Evolutionary conservation across 2,329 filamentous ascomycete genomes (phyloP).

Genomic region (Curvularia sp.): DNA sequence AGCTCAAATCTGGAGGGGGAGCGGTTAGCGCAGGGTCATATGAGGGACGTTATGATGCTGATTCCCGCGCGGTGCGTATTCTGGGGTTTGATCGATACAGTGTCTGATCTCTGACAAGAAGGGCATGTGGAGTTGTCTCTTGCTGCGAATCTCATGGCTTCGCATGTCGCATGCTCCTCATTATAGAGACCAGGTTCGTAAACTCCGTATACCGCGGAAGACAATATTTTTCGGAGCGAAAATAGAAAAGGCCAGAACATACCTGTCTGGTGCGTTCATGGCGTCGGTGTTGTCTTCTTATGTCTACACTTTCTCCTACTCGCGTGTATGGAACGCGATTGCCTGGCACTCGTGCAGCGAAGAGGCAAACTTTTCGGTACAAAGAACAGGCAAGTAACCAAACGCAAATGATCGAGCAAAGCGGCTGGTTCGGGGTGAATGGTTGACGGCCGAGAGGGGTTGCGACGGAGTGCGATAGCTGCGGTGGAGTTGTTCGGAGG

Average conservation of each 20-base stretch:
- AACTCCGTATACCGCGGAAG: constrained; percentile 14
- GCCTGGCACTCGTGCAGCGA: constrained; percentile 8
- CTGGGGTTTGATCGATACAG: neutral
- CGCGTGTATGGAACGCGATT: neutral
- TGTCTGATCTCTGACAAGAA: neutral
- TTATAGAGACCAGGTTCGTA: neutral
- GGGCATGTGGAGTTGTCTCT: neutral
- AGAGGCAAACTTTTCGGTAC: constrained; percentile 1
- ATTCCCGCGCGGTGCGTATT: neutral
- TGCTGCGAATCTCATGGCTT: neutral
- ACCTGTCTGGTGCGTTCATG: constrained; percentile 52
- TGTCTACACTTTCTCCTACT: constrained; percentile 14
- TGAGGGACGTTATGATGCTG: neutral
- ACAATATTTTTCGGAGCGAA: constrained; percentile 1
- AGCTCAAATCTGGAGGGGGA: constrained; percentile 77
- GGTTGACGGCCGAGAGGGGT: neutral
- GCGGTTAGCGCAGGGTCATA: constrained; percentile 28
- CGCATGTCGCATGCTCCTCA: neutral
- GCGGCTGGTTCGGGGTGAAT: neutral
- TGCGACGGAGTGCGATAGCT: constrained; percentile 1
- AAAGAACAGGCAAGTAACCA: neutral
- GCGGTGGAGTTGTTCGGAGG: constrained; percentile 17
- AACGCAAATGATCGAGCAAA: neutral
- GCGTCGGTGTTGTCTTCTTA: constrained; percentile 20
- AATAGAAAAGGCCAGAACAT: constrained; percentile 18